These are phyloP conservation scores for Trametes cinnabarina DNA, from an alignment of 768 basidiomycete genomes.

Conservation along the genomic window DNA sequence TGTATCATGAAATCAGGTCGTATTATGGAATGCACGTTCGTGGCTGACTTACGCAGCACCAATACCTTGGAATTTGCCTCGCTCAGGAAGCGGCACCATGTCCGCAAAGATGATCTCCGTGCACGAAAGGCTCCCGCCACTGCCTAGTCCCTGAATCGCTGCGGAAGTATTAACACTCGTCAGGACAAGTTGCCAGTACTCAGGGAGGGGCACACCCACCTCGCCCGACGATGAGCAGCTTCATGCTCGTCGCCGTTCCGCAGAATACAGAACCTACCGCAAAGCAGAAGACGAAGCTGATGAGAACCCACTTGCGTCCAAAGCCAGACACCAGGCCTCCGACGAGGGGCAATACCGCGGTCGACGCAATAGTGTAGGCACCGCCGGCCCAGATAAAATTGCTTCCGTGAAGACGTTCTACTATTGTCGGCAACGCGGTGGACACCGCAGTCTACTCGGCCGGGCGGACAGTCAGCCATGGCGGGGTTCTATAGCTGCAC, in stretches of 20 bases:
- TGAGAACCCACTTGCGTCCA: slow-evolving; percentile 21
- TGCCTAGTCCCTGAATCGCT: slow-evolving; percentile 27
- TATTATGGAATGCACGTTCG: neutral
- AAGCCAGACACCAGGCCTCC: slow-evolving; percentile 26
- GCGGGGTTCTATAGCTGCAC: neutral
- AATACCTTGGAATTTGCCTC: slow-evolving; percentile 34
- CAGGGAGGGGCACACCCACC: neutral
- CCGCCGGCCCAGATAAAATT: slow-evolving; percentile 29
- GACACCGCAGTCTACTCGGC: slow-evolving; percentile 16
- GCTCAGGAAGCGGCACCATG: slow-evolving; percentile 26
- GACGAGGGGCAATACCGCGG: slow-evolving; percentile 35
- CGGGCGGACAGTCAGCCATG: neutral
- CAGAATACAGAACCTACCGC: slow-evolving; percentile 40
- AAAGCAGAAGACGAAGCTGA: slow-evolving; percentile 33
- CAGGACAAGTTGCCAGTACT: too few relatives aligned
- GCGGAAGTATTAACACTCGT: neutral
- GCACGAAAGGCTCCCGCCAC: slow-evolving; percentile 23
- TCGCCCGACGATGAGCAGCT: slow-evolving; percentile 40
- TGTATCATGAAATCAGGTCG: neutral
- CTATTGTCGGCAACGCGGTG: slow-evolving; percentile 22
- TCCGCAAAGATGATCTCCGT: slow-evolving; percentile 27
- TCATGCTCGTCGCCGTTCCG: slow-evolving; percentile 39
- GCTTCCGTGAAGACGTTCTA: slow-evolving; percentile 17
- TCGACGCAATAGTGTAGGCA: slow-evolving; percentile 37
- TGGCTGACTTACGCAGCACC: slow-evolving; percentile 9